Evolutionary conservation across 768 basidiomycete genomes (phyloP), one percentile per base, ranked within the genome.

Genomic region (Leccinum uliginosum): DNA sequence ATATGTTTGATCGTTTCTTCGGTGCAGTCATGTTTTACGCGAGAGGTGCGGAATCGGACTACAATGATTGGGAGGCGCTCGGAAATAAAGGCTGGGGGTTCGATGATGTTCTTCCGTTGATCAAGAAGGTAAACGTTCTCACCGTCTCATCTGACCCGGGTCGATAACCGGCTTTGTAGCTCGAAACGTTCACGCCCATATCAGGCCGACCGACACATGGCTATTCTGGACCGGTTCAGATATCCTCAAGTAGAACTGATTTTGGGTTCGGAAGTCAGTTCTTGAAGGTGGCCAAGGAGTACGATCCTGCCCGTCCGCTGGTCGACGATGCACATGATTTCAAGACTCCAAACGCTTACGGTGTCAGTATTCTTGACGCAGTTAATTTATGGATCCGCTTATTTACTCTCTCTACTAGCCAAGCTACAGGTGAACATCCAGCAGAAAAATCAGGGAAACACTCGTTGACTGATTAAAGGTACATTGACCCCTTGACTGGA

Each of bases 21-120:
- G 8, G 32, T 57, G 4, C 19, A 67, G 76, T 70, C 62, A 74
- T 76, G 65, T 75, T 81, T 74, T 86, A 85, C 60, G 80, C 76
- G 2, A 78, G 85, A 14, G 79, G 82, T 5, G 68, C 80, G 15
- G 79, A 82, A 1, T 85, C 83, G 0, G 86, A 87, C 63, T 86
- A 80, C 55, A 82, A 87, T 61, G 81, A 82, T 50, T 86, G 85
- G 86, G 62, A 40, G 3, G 63, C 73, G 3, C 67, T 80, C 32
- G 74, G 73, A 4, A 85, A 86, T 63, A 69, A 77, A 3, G 85
- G 85, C 3, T 87, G 86, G 86, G 76, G 83, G 9, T 80, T 81
- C 1, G 72, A 75, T 47, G 73, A 82, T 29, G 65, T 87, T 10
- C 78, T 86, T 30, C 84, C 85, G 0, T 71, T 85, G 32, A 58